Evolutionary conservation across 306 rosid genomes (phyloP).

Genomic region (Oemleria cerasiformis): DNA sequence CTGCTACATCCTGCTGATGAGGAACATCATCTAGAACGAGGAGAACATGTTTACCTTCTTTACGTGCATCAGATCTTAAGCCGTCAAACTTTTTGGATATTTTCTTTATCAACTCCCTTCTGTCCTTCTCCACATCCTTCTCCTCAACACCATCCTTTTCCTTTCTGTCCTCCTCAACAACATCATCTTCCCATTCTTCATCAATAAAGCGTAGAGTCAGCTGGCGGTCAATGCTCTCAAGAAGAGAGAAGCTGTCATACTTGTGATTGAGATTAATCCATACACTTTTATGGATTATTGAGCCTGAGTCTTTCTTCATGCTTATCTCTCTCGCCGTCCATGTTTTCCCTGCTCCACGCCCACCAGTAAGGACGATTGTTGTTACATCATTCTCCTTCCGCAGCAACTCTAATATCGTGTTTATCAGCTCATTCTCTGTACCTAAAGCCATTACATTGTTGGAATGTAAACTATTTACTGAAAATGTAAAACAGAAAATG

Average conservation of each 20-base stretch:
- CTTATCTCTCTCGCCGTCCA: slow-evolving; percentile 20
- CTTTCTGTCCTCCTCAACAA: neutral
- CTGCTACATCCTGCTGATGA: neutral
- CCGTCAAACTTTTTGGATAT: slow-evolving; percentile 1
- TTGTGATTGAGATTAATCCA: slow-evolving; percentile 24
- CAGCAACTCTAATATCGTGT: neutral
- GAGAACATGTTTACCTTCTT: neutral
- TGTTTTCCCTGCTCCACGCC: slow-evolving; percentile 30
- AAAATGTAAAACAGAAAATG: too few species aligned
- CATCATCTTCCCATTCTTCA: slow-evolving; percentile 23
- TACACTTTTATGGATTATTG: neutral
- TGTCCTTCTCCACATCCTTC: neutral
- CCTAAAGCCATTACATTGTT: slow-evolving; percentile 7
- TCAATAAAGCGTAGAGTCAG: slow-evolving; percentile 4
- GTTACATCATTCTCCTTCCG: neutral
- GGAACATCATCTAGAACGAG: slow-evolving; percentile 31
- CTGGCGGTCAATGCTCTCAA: slow-evolving; percentile 5
- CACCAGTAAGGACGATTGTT: slow-evolving; percentile 20
- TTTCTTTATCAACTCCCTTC: neutral
- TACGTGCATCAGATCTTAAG: neutral
- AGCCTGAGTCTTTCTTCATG: neutral
- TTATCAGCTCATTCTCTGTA: neutral
- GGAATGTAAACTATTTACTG: too few species aligned
- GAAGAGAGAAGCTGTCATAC: slow-evolving; percentile 5
- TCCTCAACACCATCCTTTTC: neutral